A percentile compares a stretch with the other conserved stretches of the same genome.
These are phyloP conservation scores for Coniophora puteana DNA, from an alignment of 1,284 basidiomycete species.

Conservation along the genomic window DNA sequence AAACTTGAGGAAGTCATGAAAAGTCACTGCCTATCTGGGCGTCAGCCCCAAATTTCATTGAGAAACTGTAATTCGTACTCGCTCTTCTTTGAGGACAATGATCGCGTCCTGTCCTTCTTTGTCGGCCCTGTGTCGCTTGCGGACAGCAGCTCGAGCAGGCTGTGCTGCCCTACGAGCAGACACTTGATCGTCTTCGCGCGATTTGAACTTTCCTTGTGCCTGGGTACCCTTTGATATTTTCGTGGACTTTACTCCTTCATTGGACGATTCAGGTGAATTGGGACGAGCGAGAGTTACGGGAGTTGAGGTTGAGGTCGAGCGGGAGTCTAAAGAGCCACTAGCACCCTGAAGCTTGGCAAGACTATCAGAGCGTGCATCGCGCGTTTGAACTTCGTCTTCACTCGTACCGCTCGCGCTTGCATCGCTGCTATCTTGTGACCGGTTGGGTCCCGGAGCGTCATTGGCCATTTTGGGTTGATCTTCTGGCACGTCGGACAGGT, in stretches of 20 bases:
- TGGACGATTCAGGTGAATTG: too few species aligned
- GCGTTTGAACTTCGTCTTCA: conserved; percentile 34
- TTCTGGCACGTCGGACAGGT: too few species aligned
- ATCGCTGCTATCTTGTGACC: conserved; percentile 23
- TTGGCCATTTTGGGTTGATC: conserved; percentile 33
- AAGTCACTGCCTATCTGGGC: conserved; percentile 57
- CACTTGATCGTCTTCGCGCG: conserved; percentile 13
- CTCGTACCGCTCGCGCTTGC: conserved; percentile 23
- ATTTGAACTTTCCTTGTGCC: conserved; percentile 10
- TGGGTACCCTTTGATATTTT: conserved; percentile 14
- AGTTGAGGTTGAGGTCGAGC: background rate
- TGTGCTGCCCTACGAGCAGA: conserved; percentile 25
- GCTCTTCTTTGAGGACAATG: conserved; percentile 80
- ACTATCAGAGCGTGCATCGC: conserved; percentile 37
- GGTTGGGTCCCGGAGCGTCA: conserved; percentile 19
- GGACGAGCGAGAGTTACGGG: conserved; percentile 6
- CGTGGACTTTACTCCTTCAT: background rate
- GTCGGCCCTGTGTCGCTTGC: conserved; percentile 35
- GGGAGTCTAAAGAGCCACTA: too few species aligned
- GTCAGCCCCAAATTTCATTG: background rate
- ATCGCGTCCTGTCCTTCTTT: conserved; percentile 68
- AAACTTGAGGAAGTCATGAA: conserved; percentile 84
- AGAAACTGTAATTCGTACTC: conserved; percentile 35
- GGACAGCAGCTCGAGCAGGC: conserved; percentile 36
- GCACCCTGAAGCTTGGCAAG: conserved; percentile 44